Conservation (phyloP, 306 rosid species). For the Lathyrus aphaca region DNA sequence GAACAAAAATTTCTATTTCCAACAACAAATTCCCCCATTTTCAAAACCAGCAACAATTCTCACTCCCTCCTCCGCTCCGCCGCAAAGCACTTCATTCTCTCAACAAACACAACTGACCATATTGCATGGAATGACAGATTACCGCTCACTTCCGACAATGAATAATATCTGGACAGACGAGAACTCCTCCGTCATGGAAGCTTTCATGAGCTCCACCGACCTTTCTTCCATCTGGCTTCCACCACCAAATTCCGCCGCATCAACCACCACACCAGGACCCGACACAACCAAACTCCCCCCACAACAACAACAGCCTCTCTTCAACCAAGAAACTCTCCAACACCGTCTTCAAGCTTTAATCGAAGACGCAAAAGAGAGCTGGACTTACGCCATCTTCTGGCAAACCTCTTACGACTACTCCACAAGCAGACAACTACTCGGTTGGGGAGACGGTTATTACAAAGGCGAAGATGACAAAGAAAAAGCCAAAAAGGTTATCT, state of each 20-base stretch:
- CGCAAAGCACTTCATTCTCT: not conserved
- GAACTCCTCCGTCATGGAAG: conserved; percentile 84
- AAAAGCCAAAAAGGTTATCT: conserved; percentile 33
- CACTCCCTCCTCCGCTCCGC: not conserved
- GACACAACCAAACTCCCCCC: conserved; percentile 5
- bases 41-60: not conserved
- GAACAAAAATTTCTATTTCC: not conserved
- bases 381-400: conserved; percentile 98
- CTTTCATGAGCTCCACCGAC: conserved; percentile 73
- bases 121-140: conserved; percentile 57
- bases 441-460: conserved; percentile 96
- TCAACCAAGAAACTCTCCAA: conserved; percentile 85
- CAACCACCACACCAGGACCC: conserved; percentile 42
- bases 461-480: conserved; percentile 77
- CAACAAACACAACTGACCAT: not conserved
- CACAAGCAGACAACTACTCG: conserved; percentile 55
- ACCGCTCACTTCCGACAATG: conserved; percentile 44
- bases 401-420: conserved; percentile 65
- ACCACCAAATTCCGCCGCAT: conserved; percentile 54
- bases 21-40: not conserved
- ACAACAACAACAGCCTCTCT: conserved; percentile 42
- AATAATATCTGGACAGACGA: conserved; percentile 91
- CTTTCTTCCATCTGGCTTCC: conserved; percentile 62
- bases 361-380: conserved; percentile 66
- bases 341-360: conserved; percentile 87